Evolutionary conservation across 2,329 filamentous ascomycete species (phyloP), one percentile per base, ranked within the genome.

Genomic region (Microascus cirrosus): DNA sequence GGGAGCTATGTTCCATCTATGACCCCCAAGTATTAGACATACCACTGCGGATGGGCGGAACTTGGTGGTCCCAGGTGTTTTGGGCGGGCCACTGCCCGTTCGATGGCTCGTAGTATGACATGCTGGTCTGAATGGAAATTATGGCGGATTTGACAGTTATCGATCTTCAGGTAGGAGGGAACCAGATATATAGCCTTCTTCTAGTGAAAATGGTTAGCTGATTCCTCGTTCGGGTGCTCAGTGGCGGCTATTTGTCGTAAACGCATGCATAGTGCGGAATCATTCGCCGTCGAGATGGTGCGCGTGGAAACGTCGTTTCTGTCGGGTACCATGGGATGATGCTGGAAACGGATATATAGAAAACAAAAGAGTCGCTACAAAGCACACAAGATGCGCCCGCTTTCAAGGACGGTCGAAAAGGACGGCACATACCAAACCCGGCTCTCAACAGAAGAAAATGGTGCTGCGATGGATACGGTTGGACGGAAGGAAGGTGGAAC

Each of bases 41-140:
- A 54, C 56, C 73, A 61, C 71, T 66, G 59, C 74, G 73, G 57
- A 69, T 69, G 59, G 74, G 72, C 60, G 74, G 72, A 57, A 72
- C 71, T 63, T 76, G 74, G 60, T 74, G 73, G n/a, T 76, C 74
- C 74, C 74, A 76, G 67, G 69, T 75, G 66, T 71, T 75, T 61
- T 72, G 69, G 53, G 60, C 59, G 50, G 61, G 59, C 73, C 73
- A 73, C 64, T 72, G 73, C 36, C 68, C 66, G 64, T 74, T 74
- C 59, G 62, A 50, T 20, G 45, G 61, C 61, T 75, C 73, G 71
- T 75, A 75, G 66, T 75, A 75, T 65, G 73, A 75, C 73, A 75
- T 75, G 65, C 59, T 67, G 62, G 56, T 55, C 61, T 42, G 28
- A 53, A 51, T 32, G 28, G 52, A 54, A 39, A 32, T 36, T 24